Evolutionary conservation across 2,329 filamentous ascomycete species (phyloP), one percentile per base, ranked within the genome.

Genomic region (Penicillium sp.): DNA sequence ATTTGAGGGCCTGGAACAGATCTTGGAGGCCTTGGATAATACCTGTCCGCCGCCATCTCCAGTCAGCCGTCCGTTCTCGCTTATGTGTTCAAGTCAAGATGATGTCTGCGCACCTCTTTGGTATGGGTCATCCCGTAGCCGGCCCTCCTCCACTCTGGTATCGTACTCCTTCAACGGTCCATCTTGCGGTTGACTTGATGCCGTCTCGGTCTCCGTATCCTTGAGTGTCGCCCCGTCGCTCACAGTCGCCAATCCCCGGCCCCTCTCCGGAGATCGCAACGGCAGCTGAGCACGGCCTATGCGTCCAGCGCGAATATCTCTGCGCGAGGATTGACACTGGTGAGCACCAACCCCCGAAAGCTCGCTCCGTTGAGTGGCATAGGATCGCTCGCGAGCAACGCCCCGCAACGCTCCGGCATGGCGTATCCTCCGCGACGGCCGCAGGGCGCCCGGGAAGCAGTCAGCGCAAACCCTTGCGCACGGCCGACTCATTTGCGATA

Each of bases 131-230:
- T 97, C 87, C 50, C 85, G 79, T 50, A 98, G 65, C 33, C 79
- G 73, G 8, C 89, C 87, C 29, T 75, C 71, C 32, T 81, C 74
- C 7, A 98, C 90, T 32, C 91, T 80, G 44, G 77, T 75, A 63
- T 96, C 85, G 65, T 98, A 98, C 66, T 97, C 91, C 50, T 82
- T 78, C 58, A 97, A 76, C 2, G 93, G 93, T 0, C 90, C 90
- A 47, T 60, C 58, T 17, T 41, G 38, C 19, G 48, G 44, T n/a
- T 44, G 27, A 38, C 40, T 28, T 7, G 18, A 16, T 8, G 28
- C 10, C 33, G 30, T 41, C 33, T 47, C 21, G 10, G 33, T 41
- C 36, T 41, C 39, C 18, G 33, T 38, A 9, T 35, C 27, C 18
- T 7, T 36, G 26, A 37, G 15, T n/a, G n/a, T n/a, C 17, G 21